These are phyloP conservation scores for Lipomyces sp. DNA, from an alignment of 805 yeast species.

Conservation along the genomic window DNA sequence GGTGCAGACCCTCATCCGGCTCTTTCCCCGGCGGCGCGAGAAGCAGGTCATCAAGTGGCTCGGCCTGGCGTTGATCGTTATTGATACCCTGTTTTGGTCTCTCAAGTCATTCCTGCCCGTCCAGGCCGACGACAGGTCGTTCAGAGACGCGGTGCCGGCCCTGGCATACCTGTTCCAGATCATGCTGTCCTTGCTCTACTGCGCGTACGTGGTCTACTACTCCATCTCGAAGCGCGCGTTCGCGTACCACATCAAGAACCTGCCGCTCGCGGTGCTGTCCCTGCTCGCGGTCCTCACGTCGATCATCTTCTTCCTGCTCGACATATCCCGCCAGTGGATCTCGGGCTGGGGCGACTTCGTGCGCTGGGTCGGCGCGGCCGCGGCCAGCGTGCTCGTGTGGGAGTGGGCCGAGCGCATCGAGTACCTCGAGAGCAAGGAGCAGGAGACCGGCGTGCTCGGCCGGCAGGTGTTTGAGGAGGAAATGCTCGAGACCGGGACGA, in stretches of 20 bases:
- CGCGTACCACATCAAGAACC: conserved; percentile 46
- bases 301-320: conserved; percentile 40
- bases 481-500: conserved; percentile 29
- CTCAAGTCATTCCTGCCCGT: conserved; percentile 25
- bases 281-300: conserved; percentile 44
- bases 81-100: conserved; percentile 35
- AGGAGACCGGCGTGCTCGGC: conserved; percentile 59
- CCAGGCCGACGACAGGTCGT: conserved; percentile 30
- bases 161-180: conserved; percentile 37
- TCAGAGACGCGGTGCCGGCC: conserved; percentile 37
- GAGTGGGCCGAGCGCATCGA: conserved; percentile 63
- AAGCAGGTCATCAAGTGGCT: conserved; percentile 36
- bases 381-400: conserved; percentile 56
- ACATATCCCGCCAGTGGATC: conserved; percentile 42
- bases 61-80: conserved; percentile 38
- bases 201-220: conserved; percentile 42
- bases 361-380: conserved; percentile 48
- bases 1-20: conserved; percentile 48
- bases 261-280: conserved; percentile 50
- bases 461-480: conserved; percentile 53
- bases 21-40: conserved; percentile 39
- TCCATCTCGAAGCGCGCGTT: conserved; percentile 42
- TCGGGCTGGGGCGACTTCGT: conserved; percentile 51
- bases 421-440: conserved; percentile 48
- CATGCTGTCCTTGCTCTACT: conserved; percentile 36